phyloP scores from a whole-genome alignment of 805 yeast genomes.

The Saturnispora besseyi region DNA sequence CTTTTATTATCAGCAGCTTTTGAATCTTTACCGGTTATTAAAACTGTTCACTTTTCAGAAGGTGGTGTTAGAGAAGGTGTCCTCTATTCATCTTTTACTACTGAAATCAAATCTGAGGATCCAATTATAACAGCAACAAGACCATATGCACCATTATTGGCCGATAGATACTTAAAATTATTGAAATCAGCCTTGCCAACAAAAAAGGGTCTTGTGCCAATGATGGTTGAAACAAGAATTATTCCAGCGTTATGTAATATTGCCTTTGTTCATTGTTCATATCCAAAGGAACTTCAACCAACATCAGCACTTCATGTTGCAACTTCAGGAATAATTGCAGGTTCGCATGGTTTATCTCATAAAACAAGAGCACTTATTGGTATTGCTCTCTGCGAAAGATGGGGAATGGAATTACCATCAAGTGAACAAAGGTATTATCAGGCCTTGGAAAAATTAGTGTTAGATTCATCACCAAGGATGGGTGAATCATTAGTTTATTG shows the following conservation, averaged over 20 bases:
- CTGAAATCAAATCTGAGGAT: slow-evolving; percentile 51
- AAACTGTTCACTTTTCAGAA: slow-evolving; percentile 59
- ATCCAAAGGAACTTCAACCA: slow-evolving; percentile 69
- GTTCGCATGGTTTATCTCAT: slow-evolving; percentile 68
- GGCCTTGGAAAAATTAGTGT: slow-evolving; percentile 39
- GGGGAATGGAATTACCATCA: slow-evolving; percentile 73
- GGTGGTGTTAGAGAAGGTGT: slow-evolving; percentile 78
- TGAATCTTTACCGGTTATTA: slow-evolving; percentile 50
- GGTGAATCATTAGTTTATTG: slow-evolving; percentile 52
- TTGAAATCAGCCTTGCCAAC: slow-evolving; percentile 49
- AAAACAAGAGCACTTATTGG: slow-evolving; percentile 64
- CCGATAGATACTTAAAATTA: slow-evolving; percentile 45
- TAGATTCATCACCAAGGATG: slow-evolving; percentile 32
- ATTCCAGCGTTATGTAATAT: slow-evolving; percentile 66
- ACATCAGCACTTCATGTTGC: slow-evolving; percentile 66
- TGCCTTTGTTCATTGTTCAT: slow-evolving; percentile 69
- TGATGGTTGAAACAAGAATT: slow-evolving; percentile 47
- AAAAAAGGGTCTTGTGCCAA: slow-evolving; percentile 39
- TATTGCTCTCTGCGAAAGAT: slow-evolving; percentile 64
- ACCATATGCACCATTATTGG: slow-evolving; percentile 63
- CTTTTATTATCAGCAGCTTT: slow-evolving; percentile 52
- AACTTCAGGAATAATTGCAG: slow-evolving; percentile 65
- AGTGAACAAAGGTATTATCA: slow-evolving; percentile 39
- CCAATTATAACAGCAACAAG: slow-evolving; percentile 61
- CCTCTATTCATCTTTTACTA: slow-evolving; percentile 51